Percentiles rank a stretch among this genome's conserved stretches.
phyloP scores from a whole-genome alignment of 306 rosid genomes.

The Vigna nakashimae region DNA sequence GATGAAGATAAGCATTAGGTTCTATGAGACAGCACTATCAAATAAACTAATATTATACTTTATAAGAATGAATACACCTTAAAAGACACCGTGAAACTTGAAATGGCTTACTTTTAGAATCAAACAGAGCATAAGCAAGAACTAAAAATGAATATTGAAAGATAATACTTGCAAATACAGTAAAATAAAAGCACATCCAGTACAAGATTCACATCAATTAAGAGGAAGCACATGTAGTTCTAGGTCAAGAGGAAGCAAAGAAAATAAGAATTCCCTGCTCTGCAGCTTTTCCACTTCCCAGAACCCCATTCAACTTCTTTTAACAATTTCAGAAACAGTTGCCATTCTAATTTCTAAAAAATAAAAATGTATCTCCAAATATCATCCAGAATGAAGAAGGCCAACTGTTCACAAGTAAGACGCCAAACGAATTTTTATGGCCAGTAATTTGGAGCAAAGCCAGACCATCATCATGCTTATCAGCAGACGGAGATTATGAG shows the following conservation, averaged over 20 bases:
- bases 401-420: not conserved
- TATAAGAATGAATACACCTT: not conserved
- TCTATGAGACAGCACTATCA: conserved; percentile 13
- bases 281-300: not conserved
- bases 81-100: conserved; percentile 14
- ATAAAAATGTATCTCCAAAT: not conserved
- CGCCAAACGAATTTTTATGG: not conserved
- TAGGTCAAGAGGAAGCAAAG: conserved; percentile 11
- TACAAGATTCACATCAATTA: conserved; percentile 12
- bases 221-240: not conserved
- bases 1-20: not conserved
- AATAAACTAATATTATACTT: not conserved
- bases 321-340: not conserved
- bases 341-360: not conserved
- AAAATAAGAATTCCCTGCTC: not conserved
- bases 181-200: conserved; percentile 5
- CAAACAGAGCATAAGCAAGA: conserved; percentile 15
- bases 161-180: not conserved
- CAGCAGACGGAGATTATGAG: not conserved
- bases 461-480: not conserved
- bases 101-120: conserved; percentile 25
- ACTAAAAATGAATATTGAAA: not conserved
- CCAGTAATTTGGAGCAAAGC: conserved; percentile 8
- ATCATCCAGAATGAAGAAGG: not conserved
- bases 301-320: not conserved